These are phyloP conservation scores for Trichosporon inkin DNA, from an alignment of 1,284 basidiomycete species.

Conservation along the genomic window DNA sequence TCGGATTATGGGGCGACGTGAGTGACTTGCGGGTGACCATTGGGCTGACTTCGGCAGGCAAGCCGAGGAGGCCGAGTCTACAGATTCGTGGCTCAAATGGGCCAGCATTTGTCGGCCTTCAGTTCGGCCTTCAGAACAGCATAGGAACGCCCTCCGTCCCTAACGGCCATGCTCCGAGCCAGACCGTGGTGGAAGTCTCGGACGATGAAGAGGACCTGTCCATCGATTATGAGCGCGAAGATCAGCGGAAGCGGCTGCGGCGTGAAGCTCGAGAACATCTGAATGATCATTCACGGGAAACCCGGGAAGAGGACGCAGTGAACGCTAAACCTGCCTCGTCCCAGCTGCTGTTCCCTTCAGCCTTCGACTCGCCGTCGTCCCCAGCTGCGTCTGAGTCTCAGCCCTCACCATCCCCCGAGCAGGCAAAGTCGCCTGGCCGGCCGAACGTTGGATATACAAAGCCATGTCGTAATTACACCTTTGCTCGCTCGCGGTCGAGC, in stretches of 20 bases:
- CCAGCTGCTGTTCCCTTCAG: not conserved
- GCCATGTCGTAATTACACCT: not conserved
- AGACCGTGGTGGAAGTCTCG: not conserved
- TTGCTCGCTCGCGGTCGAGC: not conserved
- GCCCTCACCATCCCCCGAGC: not conserved
- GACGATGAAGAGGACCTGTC: conserved; percentile 9
- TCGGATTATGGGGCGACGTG: conserved; percentile 6
- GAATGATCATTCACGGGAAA: conserved; percentile 14
- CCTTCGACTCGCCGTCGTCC: not conserved
- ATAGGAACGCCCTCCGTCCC: not conserved
- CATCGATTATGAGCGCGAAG: not conserved
- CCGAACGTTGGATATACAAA: not conserved
- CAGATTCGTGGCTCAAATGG: not conserved
- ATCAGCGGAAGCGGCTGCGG: not conserved
- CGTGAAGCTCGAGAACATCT: conserved; percentile 10
- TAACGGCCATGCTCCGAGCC: not conserved
- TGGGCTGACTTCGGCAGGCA: not conserved
- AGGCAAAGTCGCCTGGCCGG: too few relatives aligned
- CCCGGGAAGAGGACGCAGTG: not conserved
- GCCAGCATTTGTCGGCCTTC: not conserved
- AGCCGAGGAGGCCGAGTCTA: not conserved
- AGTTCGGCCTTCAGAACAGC: not conserved
- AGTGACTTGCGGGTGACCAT: not conserved
- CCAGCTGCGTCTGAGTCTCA: not conserved
- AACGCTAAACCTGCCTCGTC: conserved; percentile 6